Conservation (phyloP, 169 alveolate species). For the Perkinsus marinus region DNA sequence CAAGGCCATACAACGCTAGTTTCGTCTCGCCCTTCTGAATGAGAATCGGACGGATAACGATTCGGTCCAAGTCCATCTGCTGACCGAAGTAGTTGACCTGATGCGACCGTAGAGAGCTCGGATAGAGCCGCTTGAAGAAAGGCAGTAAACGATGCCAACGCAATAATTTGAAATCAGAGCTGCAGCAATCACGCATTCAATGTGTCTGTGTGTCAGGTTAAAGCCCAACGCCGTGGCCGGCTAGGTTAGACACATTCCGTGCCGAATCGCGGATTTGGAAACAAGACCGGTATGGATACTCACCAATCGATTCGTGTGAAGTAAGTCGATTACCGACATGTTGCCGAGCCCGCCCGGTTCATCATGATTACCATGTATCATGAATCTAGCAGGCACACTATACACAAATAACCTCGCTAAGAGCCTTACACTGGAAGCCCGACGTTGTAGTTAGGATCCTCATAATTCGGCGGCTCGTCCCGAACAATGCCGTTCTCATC, state of each 20-base stretch:
- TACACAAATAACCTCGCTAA: constrained; percentile 35
- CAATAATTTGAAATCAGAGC: too few relatives aligned
- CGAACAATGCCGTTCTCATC: background rate
- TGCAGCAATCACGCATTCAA: too few relatives aligned
- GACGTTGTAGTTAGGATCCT: constrained; percentile 54
- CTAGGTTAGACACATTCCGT: too few relatives aligned
- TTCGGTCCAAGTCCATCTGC: constrained; percentile 55
- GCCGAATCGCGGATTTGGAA: too few relatives aligned
- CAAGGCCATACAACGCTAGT: constrained; percentile 82
- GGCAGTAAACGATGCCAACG: too few relatives aligned
- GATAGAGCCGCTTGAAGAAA: too few relatives aligned
- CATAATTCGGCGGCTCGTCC: constrained; percentile 24
- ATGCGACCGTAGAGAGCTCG: background rate
- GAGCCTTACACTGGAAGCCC: constrained; percentile 24
- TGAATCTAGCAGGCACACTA: constrained; percentile 54
- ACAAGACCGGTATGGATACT: too few relatives aligned
- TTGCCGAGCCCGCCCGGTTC: constrained; percentile 54
- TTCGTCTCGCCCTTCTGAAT: constrained; percentile 67
- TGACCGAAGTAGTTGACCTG: constrained; percentile 73
- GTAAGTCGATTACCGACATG: constrained; percentile 49
- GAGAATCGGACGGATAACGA: constrained; percentile 61
- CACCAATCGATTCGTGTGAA: constrained; percentile 16
- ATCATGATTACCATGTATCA: constrained; percentile 77
- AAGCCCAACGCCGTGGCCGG: too few relatives aligned
- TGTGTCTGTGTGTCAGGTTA: too few relatives aligned